Base-by-base conservation (phyloP, 331 rosid species). In the Malus hybrid region DNA sequence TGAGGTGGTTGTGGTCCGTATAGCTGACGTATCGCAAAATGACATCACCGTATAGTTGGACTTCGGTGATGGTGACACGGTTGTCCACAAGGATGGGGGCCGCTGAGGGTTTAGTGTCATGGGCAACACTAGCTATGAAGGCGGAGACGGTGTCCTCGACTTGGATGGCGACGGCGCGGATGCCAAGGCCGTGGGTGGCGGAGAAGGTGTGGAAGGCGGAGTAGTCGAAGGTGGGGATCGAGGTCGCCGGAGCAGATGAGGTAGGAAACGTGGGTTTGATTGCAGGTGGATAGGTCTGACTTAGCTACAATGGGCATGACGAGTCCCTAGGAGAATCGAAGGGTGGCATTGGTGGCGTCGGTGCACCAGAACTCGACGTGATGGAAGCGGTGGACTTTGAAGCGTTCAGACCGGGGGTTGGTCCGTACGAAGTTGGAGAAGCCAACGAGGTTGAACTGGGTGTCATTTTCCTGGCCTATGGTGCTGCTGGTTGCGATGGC, bases 261-360 rank as follows among this genome's bases (percentile, higher is more conserved):
- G 18, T 91, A 94, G 24, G 98, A 94, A 46, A 95, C 97, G 65
- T 93, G 97, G 32, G 77, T 33, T 10, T 29, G 65, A 83, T 93
- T 93, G 2, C 96, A 97, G 6, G 97, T 93, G 80, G 97, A 90
- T n/a, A 93, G 90, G 64, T 93, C 97, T 1, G 97, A 90, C 74
- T 91, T 93, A 0, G 95, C 97, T 0, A 88, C 85, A 3, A 90
- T 48, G 0, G 88, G 93, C 96, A 91, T 90, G 34, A 95, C 98
- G 3, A 93, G 83, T 1, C 91, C 96, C 90, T 90, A 90, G 0
- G 97, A 88, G 83, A 93, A 91, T 1, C 97, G 87, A 18, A 86
- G 87, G 0, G 95, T 77, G 3, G 87, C 22, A 85, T 91, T 94
- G 75, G 93, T 90, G 52, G 98, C 98, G 55, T 93, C 97, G 14